These are phyloP conservation scores for Stenogyne calaminthoides DNA, from an alignment of 305 asterid genomes.

Conservation along the genomic window DNA sequence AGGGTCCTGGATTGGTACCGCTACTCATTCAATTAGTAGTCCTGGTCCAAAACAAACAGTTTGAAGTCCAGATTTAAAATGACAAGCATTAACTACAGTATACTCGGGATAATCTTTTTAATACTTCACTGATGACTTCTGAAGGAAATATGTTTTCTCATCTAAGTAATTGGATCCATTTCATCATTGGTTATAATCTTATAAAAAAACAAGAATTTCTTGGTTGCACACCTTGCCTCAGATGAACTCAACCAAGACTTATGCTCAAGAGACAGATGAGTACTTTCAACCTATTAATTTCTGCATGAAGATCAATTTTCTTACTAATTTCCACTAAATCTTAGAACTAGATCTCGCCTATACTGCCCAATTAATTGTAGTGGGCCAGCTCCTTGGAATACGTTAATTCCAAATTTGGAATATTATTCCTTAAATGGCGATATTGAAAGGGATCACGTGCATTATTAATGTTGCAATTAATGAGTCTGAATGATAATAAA, in stretches of 20 bases:
- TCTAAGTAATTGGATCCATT: background rate
- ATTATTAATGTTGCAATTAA: slow-evolving; percentile 1
- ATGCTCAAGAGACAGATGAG: background rate
- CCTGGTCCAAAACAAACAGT: background rate
- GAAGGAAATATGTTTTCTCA: background rate
- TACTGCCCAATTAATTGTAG: slow-evolving; percentile 13
- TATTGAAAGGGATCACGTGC: background rate
- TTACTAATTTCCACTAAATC: background rate
- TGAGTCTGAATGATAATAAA: slow-evolving; percentile 12
- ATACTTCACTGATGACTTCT: background rate
- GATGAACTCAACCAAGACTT: background rate
- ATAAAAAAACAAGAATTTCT: background rate
- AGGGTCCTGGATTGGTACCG: background rate
- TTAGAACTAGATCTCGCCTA: background rate
- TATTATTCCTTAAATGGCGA: background rate
- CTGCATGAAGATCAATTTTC: background rate
- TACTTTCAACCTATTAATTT: slow-evolving; percentile 1
- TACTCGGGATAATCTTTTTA: background rate
- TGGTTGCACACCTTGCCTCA: background rate
- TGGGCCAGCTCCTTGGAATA: slow-evolving; percentile 15
- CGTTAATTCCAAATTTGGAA: background rate
- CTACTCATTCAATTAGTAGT: background rate
- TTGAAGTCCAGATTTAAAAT: background rate
- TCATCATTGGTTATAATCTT: background rate
- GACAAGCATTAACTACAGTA: background rate